phyloP scores from a whole-genome alignment of 2,329 filamentous ascomycete genomes.

The Arthrinium puccinioides region DNA sequence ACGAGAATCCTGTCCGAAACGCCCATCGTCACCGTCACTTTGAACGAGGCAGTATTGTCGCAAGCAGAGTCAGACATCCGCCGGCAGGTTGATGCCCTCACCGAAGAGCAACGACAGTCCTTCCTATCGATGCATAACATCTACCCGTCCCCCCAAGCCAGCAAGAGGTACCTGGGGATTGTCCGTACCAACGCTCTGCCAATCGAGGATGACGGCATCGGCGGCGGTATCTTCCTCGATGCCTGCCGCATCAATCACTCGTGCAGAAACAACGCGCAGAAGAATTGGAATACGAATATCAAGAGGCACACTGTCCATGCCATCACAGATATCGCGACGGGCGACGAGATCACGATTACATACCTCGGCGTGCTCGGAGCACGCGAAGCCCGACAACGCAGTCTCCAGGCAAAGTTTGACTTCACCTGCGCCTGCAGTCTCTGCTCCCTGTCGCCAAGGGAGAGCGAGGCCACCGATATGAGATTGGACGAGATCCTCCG shows the following conservation, averaged over 20 bases:
- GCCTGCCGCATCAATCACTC: slow-evolving; percentile 21
- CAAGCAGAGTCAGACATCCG: no score
- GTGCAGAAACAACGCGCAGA: slow-evolving; percentile 17
- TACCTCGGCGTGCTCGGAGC: slow-evolving; percentile 10
- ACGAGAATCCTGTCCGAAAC: no score
- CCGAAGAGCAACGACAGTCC: not conserved
- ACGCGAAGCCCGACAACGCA: not conserved
- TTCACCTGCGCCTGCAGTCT: not conserved
- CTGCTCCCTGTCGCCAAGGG: not conserved
- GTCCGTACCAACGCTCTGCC: not conserved
- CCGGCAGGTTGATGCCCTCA: not conserved
- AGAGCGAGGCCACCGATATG: not conserved
- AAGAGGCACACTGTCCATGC: slow-evolving; percentile 15
- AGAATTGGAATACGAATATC: slow-evolving; percentile 14
- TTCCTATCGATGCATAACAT: not conserved
- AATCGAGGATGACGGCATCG: not conserved
- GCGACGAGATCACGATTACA: slow-evolving; percentile 16
- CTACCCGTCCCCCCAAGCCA: not conserved
- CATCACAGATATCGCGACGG: slow-evolving; percentile 12
- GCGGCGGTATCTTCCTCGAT: slow-evolving; percentile 12
- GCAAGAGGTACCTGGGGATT: not conserved
- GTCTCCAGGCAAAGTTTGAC: slow-evolving; percentile 7
- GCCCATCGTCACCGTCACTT: no score
- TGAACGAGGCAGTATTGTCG: no score
- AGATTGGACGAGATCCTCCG: not conserved